These are phyloP conservation scores for Astrephomene gubernaculifera DNA, from an alignment of 139 green algal genomes.

Conservation along the genomic window DNA sequence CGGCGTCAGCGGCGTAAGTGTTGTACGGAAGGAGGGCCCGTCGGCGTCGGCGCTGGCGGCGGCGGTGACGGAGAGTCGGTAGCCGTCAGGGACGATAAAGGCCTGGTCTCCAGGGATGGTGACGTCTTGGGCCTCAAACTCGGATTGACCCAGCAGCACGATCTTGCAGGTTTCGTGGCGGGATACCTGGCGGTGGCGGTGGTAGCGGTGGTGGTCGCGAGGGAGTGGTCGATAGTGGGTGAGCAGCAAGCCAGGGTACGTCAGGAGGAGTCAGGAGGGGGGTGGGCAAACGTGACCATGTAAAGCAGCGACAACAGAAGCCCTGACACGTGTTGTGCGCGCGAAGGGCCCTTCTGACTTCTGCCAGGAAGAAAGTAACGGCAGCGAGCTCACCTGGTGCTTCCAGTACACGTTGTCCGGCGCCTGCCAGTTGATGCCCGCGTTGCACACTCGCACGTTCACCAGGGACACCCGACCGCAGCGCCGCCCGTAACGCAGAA, in stretches of 20 bases:
- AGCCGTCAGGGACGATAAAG: conserved; percentile 90
- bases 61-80: conserved; percentile 76
- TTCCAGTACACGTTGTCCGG: conserved; percentile 86
- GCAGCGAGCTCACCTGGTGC: conserved; percentile 79
- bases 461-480: conserved; percentile 81
- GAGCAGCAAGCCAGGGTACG: too few species aligned
- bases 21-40: too few species aligned
- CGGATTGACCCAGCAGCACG: conserved; percentile 83
- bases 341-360: too few species aligned
- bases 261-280: too few species aligned
- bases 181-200: conserved; percentile 52
- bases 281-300: too few species aligned
- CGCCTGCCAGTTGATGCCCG: conserved; percentile 86
- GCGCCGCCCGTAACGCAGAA: conserved; percentile 56
- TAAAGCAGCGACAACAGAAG: too few species aligned
- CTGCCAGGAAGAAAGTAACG: too few species aligned
- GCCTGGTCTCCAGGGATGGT: conserved; percentile 51
- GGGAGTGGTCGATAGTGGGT: too few species aligned
- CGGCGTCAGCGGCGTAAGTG: background rate
- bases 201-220: background rate
- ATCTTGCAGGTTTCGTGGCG: conserved; percentile 77
- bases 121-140: conserved; percentile 91
- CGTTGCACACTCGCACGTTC: conserved; percentile 88
- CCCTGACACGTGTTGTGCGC: too few species aligned
- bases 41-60: conserved; percentile 19